phyloP scores from a whole-genome alignment of 192 early-diverging fungal species.

The Coemansia sp. region DNA sequence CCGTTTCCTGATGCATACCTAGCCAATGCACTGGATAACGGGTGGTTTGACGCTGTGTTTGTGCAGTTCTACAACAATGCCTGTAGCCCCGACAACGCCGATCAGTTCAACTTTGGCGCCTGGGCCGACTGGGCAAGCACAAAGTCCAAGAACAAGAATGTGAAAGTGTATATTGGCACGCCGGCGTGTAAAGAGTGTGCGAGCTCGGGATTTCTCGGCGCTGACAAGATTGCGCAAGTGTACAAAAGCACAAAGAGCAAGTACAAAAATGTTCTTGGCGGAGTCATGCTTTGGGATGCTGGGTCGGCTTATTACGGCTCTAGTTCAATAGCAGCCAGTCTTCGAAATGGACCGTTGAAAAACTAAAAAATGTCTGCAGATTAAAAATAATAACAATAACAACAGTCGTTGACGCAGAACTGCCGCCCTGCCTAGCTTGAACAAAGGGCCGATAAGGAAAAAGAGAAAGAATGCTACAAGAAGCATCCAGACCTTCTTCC shows the following conservation, averaged over 20 bases:
- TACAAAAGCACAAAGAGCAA: conserved; percentile 32
- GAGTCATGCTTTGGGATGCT: conserved; percentile 68
- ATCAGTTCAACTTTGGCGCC: conserved; percentile 56
- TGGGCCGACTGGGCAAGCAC: conserved; percentile 66
- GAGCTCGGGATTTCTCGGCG: conserved; percentile 54
- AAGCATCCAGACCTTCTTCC: neutral
- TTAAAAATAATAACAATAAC: neutral
- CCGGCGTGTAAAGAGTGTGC: conserved; percentile 60
- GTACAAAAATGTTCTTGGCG: conserved; percentile 57
- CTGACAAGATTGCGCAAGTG: conserved; percentile 38
- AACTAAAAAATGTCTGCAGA: neutral
- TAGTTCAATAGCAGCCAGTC: conserved; percentile 11
- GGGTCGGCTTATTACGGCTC: conserved; percentile 15
- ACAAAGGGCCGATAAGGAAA: neutral
- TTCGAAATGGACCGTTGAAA: neutral
- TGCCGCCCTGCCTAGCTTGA: too few species aligned
- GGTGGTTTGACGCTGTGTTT: conserved; percentile 66
- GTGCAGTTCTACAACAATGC: conserved; percentile 73
- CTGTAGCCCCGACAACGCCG: conserved; percentile 56
- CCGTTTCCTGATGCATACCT: conserved; percentile 61
- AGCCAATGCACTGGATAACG: conserved; percentile 57
- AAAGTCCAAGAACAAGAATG: conserved; percentile 59
- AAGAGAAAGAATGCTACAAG: neutral
- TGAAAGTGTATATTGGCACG: conserved; percentile 60
- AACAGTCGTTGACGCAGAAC: too few species aligned